Evolutionary conservation across 768 basidiomycete species (phyloP).

Genomic region (Hysterangium stoloniferum): DNA sequence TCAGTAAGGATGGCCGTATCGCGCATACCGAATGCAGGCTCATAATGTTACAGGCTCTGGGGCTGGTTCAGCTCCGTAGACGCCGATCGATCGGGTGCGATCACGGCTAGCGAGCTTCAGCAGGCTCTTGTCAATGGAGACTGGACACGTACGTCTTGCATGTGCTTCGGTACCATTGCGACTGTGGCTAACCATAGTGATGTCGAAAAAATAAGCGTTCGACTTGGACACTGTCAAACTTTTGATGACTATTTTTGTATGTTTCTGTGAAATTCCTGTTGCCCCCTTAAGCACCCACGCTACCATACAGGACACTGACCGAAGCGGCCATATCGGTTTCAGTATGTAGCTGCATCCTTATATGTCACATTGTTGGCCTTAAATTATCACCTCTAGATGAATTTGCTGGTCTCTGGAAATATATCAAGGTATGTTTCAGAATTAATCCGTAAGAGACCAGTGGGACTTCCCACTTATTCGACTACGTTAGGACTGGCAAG

Average conservation of each 20-base stretch:
- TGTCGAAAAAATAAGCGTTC: constrained; percentile 42
- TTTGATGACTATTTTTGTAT: constrained; percentile 73
- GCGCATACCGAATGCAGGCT: background rate
- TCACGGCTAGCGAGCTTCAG: constrained; percentile 54
- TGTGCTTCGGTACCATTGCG: too few relatives aligned
- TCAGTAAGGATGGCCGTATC: constrained; percentile 40
- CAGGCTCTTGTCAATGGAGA: constrained; percentile 53
- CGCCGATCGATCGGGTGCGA: constrained; percentile 56
- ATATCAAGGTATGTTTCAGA: constrained; percentile 47
- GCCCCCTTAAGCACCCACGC: background rate
- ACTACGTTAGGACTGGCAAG: constrained; percentile 62
- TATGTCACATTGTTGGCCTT: constrained; percentile 11
- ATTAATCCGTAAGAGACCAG: background rate
- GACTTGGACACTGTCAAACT: constrained; percentile 84
- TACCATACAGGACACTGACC: constrained; percentile 49
- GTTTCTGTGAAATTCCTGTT: constrained; percentile 18
- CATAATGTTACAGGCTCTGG: constrained; percentile 46
- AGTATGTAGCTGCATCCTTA: constrained; percentile 31
- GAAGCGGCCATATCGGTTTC: constrained; percentile 73
- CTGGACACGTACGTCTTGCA: constrained; percentile 59
- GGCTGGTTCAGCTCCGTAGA: constrained; percentile 67
- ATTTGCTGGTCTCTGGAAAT: constrained; percentile 77
- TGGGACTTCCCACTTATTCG: background rate
- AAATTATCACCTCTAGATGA: constrained; percentile 15
- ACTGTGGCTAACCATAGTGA: background rate